Base-by-base conservation (phyloP, 176 grass and related monocot genomes). In the Thalia dealbata region DNA sequence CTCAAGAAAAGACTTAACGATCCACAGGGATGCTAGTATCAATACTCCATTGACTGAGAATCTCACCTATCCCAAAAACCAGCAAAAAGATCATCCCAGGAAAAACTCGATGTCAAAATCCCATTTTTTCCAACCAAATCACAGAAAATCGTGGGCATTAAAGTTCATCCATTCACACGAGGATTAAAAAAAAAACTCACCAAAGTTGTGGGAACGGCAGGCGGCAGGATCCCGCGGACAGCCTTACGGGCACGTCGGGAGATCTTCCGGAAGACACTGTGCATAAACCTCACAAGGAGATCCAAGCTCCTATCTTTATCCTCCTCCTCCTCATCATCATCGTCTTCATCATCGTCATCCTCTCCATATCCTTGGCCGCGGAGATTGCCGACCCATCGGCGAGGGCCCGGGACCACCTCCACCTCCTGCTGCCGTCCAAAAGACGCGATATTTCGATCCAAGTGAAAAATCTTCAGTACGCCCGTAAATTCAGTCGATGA, bases 11-110 rank as follows among this genome's bases (percentile, higher is more conserved):
- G 86, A 86, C 82, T 96, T 96, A 0, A 92, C 73, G 50, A 90
- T 88, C 92, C 92, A 96, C 46, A 96, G 61, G 60, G 87, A 86
- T 16, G 92, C 85, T 22, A 96, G 86, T 69, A 81, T 73, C 7
- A 96, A 80, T 50, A 90, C 89, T 23, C 92, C 92, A 52, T 96
- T 96, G 18, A 92, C 92, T n/a, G 92, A 96, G 82, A 96, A 96
- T 19, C 86, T 78, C 65, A 96, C 92, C 92, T 96, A 64, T 12
- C 26, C 25, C 62, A 64, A 64, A 64, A 30, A 15, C 11, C 27
- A 64, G 14, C 12, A 64, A 64, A 10, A 30, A 28, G 32, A 32
- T 30, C 15, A 64, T 64, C 27, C 30, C 18, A 3, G 62, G 9
- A 64, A 15, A 25, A 28, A 3, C 3, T 14, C 16, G 26, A 12